Evolutionary conservation across 129 eudicot genomes (phyloP).

Genomic region (Deinandra increscens): DNA sequence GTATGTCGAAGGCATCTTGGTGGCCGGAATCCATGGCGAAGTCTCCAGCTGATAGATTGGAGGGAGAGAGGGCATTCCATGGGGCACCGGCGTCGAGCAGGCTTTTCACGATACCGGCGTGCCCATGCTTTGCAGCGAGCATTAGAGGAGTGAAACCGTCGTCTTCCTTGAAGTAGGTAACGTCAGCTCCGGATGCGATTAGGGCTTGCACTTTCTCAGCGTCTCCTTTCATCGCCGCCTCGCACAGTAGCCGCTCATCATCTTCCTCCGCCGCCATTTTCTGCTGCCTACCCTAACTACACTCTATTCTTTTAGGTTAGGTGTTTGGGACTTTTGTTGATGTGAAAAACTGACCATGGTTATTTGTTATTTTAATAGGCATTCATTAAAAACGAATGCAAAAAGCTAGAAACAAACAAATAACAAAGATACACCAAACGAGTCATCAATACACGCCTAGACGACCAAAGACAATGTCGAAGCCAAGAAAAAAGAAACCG

Average conservation of each 20-base stretch:
- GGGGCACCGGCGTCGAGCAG: conserved; percentile 95
- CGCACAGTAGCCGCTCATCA: conserved; percentile 53
- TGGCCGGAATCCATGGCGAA: conserved; percentile 87
- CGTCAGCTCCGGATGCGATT: conserved; percentile 70
- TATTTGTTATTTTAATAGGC: too few species aligned
- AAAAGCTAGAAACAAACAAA: too few species aligned
- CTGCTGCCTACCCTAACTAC: background rate
- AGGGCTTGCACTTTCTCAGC: conserved; percentile 32
- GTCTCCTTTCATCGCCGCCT: conserved; percentile 73
- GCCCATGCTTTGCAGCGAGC: conserved; percentile 92
- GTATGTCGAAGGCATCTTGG: conserved; percentile 74
- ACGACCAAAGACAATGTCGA: too few species aligned
- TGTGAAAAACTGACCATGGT: too few species aligned
- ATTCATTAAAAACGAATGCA: too few species aligned
- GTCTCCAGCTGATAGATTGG: conserved; percentile 87
- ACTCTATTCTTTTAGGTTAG: too few species aligned
- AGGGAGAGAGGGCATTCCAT: conserved; percentile 92
- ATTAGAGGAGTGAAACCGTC: conserved; percentile 88
- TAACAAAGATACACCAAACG: too few species aligned
- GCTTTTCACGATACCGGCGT: conserved; percentile 46
- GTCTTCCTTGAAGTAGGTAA: conserved; percentile 61
- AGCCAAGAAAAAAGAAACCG: too few species aligned
- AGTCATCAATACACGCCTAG: too few species aligned
- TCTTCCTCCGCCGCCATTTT: conserved; percentile 40
- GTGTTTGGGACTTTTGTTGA: too few species aligned